Conservation (phyloP, 306 rosid genomes). For the Begonia fuchsioides region DNA sequence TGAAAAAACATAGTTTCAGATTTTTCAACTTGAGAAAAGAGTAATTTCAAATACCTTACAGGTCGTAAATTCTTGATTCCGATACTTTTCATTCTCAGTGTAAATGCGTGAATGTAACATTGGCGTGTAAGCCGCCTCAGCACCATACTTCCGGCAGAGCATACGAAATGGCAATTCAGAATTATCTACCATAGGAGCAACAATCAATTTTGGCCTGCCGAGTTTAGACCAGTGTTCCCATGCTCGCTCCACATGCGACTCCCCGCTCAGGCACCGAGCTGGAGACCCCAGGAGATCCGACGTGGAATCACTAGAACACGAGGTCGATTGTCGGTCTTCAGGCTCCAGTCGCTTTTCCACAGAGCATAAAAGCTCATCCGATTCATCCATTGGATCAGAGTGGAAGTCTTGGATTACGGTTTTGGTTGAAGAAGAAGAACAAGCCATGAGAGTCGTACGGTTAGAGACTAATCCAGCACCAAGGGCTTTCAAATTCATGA, state of each 20-base stretch:
- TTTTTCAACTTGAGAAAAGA: no score
- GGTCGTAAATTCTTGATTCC: constrained; percentile 75
- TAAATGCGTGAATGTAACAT: constrained; percentile 50
- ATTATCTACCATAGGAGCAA: constrained; percentile 96
- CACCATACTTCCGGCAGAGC: constrained; percentile 90
- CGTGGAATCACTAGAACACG: constrained; percentile 4
- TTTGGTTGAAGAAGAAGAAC: background rate
- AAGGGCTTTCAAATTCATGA: constrained; percentile 45
- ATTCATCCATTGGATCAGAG: constrained; percentile 14
- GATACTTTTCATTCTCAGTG: constrained; percentile 63
- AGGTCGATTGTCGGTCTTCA: background rate
- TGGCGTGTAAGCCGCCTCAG: constrained; percentile 45
- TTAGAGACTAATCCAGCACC: constrained; percentile 1
- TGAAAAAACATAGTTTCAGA: no score
- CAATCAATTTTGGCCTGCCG: constrained; percentile 69
- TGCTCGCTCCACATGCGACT: constrained; percentile 49
- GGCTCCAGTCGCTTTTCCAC: constrained; percentile 9
- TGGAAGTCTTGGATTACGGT: constrained; percentile 29
- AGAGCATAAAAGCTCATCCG: constrained; percentile 29
- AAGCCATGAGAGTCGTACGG: no score
- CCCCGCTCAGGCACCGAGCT: constrained; percentile 22
- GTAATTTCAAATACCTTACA: constrained; percentile 28
- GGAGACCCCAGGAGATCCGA: constrained; percentile 13
- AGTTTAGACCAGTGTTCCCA: constrained; percentile 85
- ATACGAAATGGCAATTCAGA: constrained; percentile 84